Conservation (phyloP, 495 filamentous ascomycete species). For the Hapsidospora chrysogenum region DNA sequence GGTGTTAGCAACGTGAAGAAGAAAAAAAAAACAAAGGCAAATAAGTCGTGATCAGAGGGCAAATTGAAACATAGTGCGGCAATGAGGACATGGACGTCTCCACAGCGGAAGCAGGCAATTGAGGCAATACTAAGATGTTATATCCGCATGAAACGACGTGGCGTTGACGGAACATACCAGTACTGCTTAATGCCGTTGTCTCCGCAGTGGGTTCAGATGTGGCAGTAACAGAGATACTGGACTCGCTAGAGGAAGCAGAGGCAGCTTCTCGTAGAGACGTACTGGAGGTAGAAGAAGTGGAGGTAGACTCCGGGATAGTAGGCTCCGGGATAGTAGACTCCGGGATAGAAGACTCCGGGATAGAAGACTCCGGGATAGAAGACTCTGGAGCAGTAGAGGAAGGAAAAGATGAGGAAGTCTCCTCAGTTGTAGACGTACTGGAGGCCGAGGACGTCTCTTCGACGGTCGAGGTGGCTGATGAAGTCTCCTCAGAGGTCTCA, state of each 20-base stretch:
- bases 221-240: constrained; percentile 6
- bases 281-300: background rate
- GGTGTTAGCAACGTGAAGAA: background rate
- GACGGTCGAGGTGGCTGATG: constrained; percentile 2
- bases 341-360: constrained; percentile 6
- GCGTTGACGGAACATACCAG: constrained; percentile 3
- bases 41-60: background rate
- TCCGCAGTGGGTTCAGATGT: constrained; percentile 5
- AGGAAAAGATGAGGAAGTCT: background rate
- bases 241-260: background rate
- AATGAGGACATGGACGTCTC: too few relatives aligned
- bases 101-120: too few relatives aligned
- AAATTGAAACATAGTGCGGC: background rate
- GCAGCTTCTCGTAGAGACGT: constrained; percentile 2
- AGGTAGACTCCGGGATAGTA: constrained; percentile 1
- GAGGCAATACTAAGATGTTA: too few relatives aligned
- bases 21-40: background rate
- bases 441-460: constrained; percentile 6
- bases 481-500: background rate
- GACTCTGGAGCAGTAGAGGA: background rate
- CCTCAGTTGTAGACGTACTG: background rate
- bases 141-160: background rate
- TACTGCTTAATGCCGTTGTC: constrained; percentile 2
- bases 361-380: too few relatives aligned
- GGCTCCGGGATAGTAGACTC: constrained; percentile 4